phyloP scores from a whole-genome alignment of 2,329 filamentous ascomycete genomes.

The Xylaria sp. region DNA sequence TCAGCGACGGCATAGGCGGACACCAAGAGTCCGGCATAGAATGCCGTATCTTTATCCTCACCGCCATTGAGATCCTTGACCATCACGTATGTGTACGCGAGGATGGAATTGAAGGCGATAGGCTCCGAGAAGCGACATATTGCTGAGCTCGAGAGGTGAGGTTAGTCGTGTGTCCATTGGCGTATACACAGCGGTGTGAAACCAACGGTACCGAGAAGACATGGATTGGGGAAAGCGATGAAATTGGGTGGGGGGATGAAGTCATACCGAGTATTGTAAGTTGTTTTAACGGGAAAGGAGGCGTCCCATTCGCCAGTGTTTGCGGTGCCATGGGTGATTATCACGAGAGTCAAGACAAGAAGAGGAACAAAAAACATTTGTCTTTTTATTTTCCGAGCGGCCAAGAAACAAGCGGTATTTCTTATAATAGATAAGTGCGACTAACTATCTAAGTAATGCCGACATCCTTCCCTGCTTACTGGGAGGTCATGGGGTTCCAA shows the following conservation, averaged over 20 bases:
- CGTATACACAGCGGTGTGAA: not conserved
- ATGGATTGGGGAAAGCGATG: not conserved
- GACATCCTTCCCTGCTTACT: conserved; percentile 11
- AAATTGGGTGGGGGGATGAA: conserved; percentile 46
- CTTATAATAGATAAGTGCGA: conserved; percentile 12
- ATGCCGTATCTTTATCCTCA: conserved; percentile 55
- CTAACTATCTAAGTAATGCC: not conserved
- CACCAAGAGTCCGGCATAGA: conserved; percentile 62
- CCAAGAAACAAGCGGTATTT: not conserved
- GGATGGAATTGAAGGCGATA: conserved; percentile 59
- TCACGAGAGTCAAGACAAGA: conserved; percentile 1
- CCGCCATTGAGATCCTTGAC: conserved; percentile 52
- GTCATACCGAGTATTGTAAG: conserved; percentile 50
- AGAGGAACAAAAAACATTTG: conserved; percentile 4
- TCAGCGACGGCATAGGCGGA: conserved; percentile 58
- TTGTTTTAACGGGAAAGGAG: conserved; percentile 58
- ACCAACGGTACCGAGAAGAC: not conserved
- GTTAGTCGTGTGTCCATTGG: conserved; percentile 14
- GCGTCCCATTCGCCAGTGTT: conserved; percentile 27
- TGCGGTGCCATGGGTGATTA: conserved; percentile 29
- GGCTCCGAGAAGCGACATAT: conserved; percentile 60
- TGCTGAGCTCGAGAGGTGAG: conserved; percentile 44
- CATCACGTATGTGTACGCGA: conserved; percentile 58
- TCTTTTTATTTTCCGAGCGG: not conserved
- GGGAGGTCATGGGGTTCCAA: not conserved